phyloP scores from a whole-genome alignment of 2,329 filamentous ascomycete species.

The Septoria linicola region DNA sequence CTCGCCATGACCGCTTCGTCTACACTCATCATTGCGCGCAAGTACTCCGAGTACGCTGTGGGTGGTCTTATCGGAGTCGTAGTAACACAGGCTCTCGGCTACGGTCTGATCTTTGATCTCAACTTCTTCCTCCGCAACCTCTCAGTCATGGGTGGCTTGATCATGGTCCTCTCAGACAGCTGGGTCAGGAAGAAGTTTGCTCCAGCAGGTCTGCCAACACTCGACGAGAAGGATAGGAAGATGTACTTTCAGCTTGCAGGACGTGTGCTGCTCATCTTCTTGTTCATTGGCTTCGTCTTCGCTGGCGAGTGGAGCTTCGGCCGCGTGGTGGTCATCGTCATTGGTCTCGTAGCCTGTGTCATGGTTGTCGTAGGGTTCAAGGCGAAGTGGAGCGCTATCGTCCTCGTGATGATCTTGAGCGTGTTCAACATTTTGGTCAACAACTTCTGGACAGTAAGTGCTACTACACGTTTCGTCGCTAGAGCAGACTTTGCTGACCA shows the following conservation, averaged over 20 bases:
- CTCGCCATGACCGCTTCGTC: slow-evolving; percentile 75
- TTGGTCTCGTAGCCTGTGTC: slow-evolving; percentile 87
- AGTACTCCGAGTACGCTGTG: slow-evolving; percentile 90
- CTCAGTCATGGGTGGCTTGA: slow-evolving; percentile 90
- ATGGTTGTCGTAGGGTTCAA: slow-evolving; percentile 99
- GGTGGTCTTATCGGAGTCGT: slow-evolving; percentile 87
- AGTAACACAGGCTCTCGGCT: slow-evolving; percentile 88
- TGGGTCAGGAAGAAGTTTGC: slow-evolving; percentile 98
- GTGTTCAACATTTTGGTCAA: slow-evolving; percentile 97
- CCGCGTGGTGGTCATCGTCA: slow-evolving; percentile 76
- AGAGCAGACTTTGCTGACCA: not conserved
- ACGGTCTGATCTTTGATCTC: slow-evolving; percentile 96
- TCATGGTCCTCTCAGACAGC: slow-evolving; percentile 97
- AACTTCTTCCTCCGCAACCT: slow-evolving; percentile 99
- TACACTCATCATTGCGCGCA: slow-evolving; percentile 82
- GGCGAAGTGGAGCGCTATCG: slow-evolving; percentile 96
- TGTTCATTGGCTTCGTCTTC: slow-evolving; percentile 96
- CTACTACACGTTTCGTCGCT: not conserved
- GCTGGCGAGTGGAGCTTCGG: slow-evolving; percentile 89
- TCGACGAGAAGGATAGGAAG: slow-evolving; percentile 99
- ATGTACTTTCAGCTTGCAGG: slow-evolving; percentile 99
- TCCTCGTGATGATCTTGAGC: slow-evolving; percentile 91
- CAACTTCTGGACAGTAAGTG: slow-evolving; percentile 99
- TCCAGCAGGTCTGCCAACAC: slow-evolving; percentile 85
- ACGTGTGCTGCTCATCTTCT: slow-evolving; percentile 91